phyloP scores from a whole-genome alignment of 2,329 filamentous ascomycete species.

The Ascocoryne sarcoides region DNA sequence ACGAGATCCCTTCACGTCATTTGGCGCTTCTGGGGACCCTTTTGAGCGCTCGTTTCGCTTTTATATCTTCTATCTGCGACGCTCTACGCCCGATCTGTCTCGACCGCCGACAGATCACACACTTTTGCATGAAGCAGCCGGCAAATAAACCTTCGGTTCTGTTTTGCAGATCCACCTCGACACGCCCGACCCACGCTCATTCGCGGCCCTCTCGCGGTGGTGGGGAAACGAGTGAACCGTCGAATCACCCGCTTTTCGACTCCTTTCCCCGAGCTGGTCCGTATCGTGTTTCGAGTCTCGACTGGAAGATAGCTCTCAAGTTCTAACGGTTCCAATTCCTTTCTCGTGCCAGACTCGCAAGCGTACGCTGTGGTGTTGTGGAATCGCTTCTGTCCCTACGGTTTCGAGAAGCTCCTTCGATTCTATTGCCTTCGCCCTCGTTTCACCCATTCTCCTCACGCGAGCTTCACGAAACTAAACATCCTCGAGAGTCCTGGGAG shows the following conservation, averaged over 20 bases:
- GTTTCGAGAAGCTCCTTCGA: conserved; percentile 16
- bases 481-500: not conserved
- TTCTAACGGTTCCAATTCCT: conserved; percentile 5
- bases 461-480: conserved; percentile 12
- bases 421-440: conserved; percentile 10
- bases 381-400: conserved; percentile 8
- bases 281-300: conserved; percentile 14
- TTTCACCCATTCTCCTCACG: conserved; percentile 10
- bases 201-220: conserved; percentile 5
- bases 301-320: not conserved
- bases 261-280: conserved; percentile 10
- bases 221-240: conserved; percentile 2
- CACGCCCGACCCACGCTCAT: not conserved
- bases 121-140: not conserved
- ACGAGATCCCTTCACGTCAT: no score
- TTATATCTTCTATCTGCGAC: not conserved
- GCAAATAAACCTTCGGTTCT: not conserved
- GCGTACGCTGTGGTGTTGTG: conserved; percentile 5
- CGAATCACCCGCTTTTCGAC: conserved; percentile 8
- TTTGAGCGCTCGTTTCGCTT: no score
- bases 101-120: not conserved
- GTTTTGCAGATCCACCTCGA: not conserved
- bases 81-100: not conserved
- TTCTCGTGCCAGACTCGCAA: conserved; percentile 11
- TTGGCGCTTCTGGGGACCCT: no score